Base-by-base conservation (phyloP, 2,329 filamentous ascomycete genomes). In the Arthrobotrys entomopaga region DNA sequence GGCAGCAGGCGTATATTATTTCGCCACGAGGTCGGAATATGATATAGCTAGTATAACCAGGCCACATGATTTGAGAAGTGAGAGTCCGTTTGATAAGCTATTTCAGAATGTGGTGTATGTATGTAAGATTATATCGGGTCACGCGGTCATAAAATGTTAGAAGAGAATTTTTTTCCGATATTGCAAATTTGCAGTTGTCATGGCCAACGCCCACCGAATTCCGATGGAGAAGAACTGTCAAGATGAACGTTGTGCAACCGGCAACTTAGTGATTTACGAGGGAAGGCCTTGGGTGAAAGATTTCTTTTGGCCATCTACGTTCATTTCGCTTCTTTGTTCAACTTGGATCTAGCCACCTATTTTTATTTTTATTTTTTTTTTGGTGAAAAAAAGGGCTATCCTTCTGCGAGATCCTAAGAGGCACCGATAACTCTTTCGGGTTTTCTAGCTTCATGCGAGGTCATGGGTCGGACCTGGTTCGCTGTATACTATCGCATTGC, bases 111-210 rank as follows among this genome's bases (percentile, higher is more conserved):
- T 34, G 29, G 29, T 3, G 6, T 5, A 34, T 3, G 6, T 5
- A 34, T 34, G 10, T 5, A 34, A 34, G 2, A 34, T 34, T 10
- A 34, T 34, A 7, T 6, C 29, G 10, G 10, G 29, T 34, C 29
- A 34, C 29, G 29, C 29, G 29, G 29, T 8, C 2, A 6, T 34
- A 10, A 6, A 6, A 34, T 1, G 6, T 1, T 34, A 34, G n/a
- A n/a, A n/a, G n/a, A 34, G 2, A 34, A 34, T 34, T 2, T 2
- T 34, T 34, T 34, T 34, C 29, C 5, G 42, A 46, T 15, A 19
- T 19, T 46, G n/a, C 48, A 34, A 26, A 53, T 53, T 53, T 53
- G n/a, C 46, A 16, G 46, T 50, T 22, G 46, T 13, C 15, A 34
- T 19, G 46, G 46, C n/a, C 46, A 50, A 50, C 46, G 16, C 11